phyloP scores from a whole-genome alignment of 495 filamentous ascomycete species.

The Penicillium pulvis region DNA sequence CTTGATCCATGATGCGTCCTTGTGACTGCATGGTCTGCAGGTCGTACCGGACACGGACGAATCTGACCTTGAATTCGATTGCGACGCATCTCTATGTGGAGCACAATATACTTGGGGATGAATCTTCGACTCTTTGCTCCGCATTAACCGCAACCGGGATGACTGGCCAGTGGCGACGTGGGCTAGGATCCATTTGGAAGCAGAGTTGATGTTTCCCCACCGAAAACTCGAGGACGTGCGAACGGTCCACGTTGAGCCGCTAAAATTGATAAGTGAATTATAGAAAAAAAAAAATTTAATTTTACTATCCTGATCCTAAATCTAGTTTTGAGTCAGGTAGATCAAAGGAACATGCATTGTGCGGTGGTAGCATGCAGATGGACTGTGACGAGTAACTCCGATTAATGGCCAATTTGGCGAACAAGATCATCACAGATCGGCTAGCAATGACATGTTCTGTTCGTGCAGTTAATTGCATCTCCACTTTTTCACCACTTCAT shows the following conservation, averaged over 20 bases:
- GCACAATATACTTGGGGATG: constrained; percentile 10
- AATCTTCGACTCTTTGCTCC: not conserved
- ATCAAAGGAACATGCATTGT: not conserved
- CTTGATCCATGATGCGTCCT: constrained; percentile 19
- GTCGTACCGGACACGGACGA: constrained; percentile 15
- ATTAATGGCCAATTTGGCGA: constrained; percentile 1
- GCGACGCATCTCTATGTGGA: constrained; percentile 18
- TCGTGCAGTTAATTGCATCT: constrained; percentile 1
- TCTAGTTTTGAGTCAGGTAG: not conserved
- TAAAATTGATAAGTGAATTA: constrained; percentile 1
- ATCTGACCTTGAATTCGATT: constrained; percentile 7
- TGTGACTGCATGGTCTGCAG: constrained; percentile 18
- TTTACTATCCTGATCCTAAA: not conserved
- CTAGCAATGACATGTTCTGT: constrained; percentile 5
- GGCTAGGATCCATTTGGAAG: constrained; percentile 16
- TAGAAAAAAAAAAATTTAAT: not conserved
- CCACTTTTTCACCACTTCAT: constrained; percentile 12
- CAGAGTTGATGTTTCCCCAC: constrained; percentile 11
- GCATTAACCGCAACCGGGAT: constrained; percentile 29
- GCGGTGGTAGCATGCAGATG: constrained; percentile 10
- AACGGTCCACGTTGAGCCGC: constrained; percentile 16
- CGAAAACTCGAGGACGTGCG: constrained; percentile 4
- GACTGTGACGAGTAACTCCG: constrained; percentile 22
- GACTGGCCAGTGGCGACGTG: constrained; percentile 18
- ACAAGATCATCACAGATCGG: constrained; percentile 11